Percentiles rank a stretch among this genome's conserved stretches.
phyloP scores from a whole-genome alignment of 1,284 basidiomycete genomes.

The Moesziomyces sp. region DNA sequence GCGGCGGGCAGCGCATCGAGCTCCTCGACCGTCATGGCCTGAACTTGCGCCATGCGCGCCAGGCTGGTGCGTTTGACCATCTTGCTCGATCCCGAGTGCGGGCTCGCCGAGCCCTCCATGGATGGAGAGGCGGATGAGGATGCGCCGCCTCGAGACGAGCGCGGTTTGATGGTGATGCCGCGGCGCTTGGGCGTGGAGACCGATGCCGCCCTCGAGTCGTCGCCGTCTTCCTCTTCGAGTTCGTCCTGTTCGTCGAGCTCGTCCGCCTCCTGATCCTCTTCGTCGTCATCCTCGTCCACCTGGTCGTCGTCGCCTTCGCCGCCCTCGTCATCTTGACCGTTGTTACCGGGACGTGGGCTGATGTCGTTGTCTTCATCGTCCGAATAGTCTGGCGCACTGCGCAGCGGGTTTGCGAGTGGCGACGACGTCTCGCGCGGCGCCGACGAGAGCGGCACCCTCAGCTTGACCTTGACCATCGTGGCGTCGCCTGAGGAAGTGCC shows the following conservation, averaged over 20 bases:
- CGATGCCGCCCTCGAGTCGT: slow-evolving; percentile 16
- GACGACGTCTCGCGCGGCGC: slow-evolving; percentile 46
- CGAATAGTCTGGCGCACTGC: slow-evolving; percentile 40
- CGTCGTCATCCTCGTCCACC: slow-evolving; percentile 20
- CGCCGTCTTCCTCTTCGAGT: slow-evolving; percentile 41
- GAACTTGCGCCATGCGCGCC: slow-evolving; percentile 26
- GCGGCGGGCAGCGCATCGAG: slow-evolving; percentile 64
- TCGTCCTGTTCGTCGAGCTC: slow-evolving; percentile 45
- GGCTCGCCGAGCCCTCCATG: slow-evolving; percentile 32
- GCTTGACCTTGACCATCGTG: slow-evolving; percentile 46
- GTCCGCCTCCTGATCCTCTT: slow-evolving; percentile 31
- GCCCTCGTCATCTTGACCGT: slow-evolving; percentile 1
- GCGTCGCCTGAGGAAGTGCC: neutral
- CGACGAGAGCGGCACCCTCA: slow-evolving; percentile 47
- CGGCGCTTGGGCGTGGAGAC: slow-evolving; percentile 30
- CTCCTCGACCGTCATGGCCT: slow-evolving; percentile 57
- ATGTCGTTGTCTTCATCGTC: slow-evolving; percentile 31
- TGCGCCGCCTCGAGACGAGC: slow-evolving; percentile 14
- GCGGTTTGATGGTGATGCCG: slow-evolving; percentile 44
- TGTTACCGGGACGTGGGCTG: slow-evolving; percentile 4
- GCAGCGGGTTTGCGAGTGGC: slow-evolving; percentile 38
- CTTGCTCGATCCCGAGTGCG: slow-evolving; percentile 14
- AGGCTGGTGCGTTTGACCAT: slow-evolving; percentile 16
- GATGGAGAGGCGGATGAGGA: slow-evolving; percentile 32
- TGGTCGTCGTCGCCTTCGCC: slow-evolving; percentile 3